Base-by-base conservation (phyloP, 345 rosid species). In the Eucalyptus curtisii region DNA sequence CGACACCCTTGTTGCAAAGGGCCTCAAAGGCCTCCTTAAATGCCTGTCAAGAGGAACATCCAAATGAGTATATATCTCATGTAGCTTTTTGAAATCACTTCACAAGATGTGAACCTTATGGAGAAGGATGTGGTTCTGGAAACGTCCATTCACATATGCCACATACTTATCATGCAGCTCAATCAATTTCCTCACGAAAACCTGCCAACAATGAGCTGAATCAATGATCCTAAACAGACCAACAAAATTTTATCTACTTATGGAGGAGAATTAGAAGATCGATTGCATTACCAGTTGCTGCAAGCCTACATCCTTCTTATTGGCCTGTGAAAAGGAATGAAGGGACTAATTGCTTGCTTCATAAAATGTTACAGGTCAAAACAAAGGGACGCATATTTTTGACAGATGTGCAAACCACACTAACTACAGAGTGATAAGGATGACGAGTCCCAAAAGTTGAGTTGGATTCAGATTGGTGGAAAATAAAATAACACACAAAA, bases 101-200 rank as follows among this genome's bases (percentile, higher is more conserved):
- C 57, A 49, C 44, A 22, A 47, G 40, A 42, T 13, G 64, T 88
- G 61, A 66, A 91, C 94, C 99, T 95, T 96, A 89, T 97, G 97
- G 92, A 96, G 95, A 61, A 96, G 92, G 7, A 94, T 91, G 91
- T 96, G 96, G 93, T 92, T 95, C 90, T 94, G 95, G 90, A 96
- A 96, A 90, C 96, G 93, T 49, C 93, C 95, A 44, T 92, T 93
- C 82, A 96, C 97, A 61, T 96, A 96, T 25, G 93, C 94, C 92
- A 93, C 93, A 90, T 95, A 95, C 89, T 97, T 97, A 92, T 96
- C 98, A 91, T 97, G 97, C 90, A 97, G 92, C 90, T 95, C 97
- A 53, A 97, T 94, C 57, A 96, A 93, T 91, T 95, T 96, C 92
- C 96, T 93, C 85, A 95, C 92, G 52, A 96, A 98, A 53, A 93